These are phyloP conservation scores for Micromonas pusilla DNA, from an alignment of 139 green algal genomes.

Conservation along the genomic window DNA sequence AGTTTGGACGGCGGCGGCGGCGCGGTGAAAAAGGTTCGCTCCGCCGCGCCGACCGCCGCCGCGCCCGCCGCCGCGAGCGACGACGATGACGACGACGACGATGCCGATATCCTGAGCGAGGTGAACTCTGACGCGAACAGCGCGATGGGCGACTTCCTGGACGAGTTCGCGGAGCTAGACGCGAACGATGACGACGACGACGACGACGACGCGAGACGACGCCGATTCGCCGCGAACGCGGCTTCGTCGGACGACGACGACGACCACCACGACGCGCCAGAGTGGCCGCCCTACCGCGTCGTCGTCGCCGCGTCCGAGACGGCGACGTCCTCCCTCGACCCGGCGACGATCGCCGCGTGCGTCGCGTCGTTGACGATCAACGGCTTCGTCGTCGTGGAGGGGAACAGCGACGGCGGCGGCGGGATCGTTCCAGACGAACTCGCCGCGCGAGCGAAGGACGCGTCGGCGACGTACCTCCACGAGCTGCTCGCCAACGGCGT, in stretches of 20 bases:
- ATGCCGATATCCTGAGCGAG: background rate
- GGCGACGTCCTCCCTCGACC: background rate
- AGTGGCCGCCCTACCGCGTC: background rate
- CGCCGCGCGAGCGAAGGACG: background rate
- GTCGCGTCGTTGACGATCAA: background rate
- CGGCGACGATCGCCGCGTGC: background rate
- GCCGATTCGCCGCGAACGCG: background rate
- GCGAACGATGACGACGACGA: background rate
- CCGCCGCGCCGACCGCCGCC: too few relatives aligned
- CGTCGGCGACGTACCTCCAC: background rate
- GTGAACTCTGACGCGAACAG: background rate
- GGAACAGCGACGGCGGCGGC: background rate
- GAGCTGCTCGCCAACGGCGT: background rate
- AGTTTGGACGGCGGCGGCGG: too few relatives aligned
- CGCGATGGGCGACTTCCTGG: background rate
- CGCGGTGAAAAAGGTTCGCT: too few relatives aligned
- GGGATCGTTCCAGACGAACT: background rate
- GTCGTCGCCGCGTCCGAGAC: background rate
- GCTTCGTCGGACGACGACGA: background rate
- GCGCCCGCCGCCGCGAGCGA: background rate
- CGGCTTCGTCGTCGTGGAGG: background rate
- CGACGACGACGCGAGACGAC: background rate
- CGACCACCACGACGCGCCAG: background rate
- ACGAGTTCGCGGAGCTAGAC: constrained; percentile 7
- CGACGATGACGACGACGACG: background rate